A percentile compares a stretch with the other conserved stretches of the same genome.
Conservation (phyloP, 2,329 filamentous ascomycete species). For the Zasmidium citrigriseum region DNA sequence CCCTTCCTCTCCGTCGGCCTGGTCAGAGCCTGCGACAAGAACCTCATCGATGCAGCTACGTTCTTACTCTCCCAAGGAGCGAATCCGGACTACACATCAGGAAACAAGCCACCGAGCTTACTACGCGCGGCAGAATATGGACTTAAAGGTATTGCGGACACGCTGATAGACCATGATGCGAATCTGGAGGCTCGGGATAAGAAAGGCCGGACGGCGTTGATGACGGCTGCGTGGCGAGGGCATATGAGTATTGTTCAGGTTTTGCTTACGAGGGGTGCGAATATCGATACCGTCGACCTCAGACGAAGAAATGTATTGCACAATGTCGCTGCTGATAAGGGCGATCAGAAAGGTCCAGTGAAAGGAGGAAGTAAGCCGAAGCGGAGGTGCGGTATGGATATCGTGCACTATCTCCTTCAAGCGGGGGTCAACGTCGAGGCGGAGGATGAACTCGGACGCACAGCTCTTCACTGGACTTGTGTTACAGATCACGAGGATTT, state of each 20-base stretch:
- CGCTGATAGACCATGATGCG: constrained; percentile 21
- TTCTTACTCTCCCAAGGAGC: constrained; percentile 42
- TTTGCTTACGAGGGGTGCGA: constrained; percentile 34
- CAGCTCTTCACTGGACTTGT: constrained; percentile 29
- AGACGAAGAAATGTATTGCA: constrained; percentile 36
- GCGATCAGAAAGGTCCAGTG: constrained; percentile 11
- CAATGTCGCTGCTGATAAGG: constrained; percentile 46
- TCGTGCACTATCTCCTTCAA: constrained; percentile 25
- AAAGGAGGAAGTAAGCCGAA: constrained; percentile 12
- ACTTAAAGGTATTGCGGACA: constrained; percentile 14
- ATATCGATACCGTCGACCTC: constrained; percentile 25
- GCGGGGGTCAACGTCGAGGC: constrained; percentile 25
- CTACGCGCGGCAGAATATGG: constrained; percentile 25
- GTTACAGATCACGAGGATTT: constrained; percentile 27
- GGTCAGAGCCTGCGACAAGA: constrained; percentile 44
- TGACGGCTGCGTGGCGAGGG: constrained; percentile 47
- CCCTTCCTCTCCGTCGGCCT: constrained; percentile 43
- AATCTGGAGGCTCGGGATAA: constrained; percentile 40
- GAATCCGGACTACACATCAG: constrained; percentile 34
- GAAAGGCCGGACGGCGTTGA: constrained; percentile 46
- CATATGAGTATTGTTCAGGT: constrained; percentile 42
- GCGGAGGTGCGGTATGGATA: constrained; percentile 21
- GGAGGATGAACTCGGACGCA: constrained; percentile 23
- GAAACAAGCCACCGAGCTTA: constrained; percentile 23
- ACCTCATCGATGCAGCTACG: constrained; percentile 26